Evolutionary conservation across 495 filamentous ascomycete species (phyloP).

Genomic region (Daldinia loculata): DNA sequence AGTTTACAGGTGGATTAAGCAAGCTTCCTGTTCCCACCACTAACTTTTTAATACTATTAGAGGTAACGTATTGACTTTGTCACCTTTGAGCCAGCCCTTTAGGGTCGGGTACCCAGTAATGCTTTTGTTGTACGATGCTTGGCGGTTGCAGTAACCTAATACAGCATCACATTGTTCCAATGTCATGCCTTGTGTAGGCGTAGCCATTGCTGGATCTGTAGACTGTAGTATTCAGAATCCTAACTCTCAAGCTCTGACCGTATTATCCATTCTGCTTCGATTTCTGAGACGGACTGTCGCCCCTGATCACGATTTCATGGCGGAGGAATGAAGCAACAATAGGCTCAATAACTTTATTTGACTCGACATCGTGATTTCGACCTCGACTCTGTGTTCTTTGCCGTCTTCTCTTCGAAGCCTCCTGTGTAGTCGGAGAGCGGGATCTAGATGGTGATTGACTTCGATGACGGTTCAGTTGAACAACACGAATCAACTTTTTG

Average conservation of each 20-base stretch:
- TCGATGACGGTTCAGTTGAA: constrained; percentile 46
- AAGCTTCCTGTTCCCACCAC: background rate
- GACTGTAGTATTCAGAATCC: constrained; percentile 1
- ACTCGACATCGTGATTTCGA: constrained; percentile 39
- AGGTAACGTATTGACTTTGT: constrained; percentile 2
- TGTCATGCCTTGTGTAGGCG: constrained; percentile 1
- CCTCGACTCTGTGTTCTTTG: constrained; percentile 51
- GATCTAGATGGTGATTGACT: constrained; percentile 52
- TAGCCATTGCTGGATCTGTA: constrained; percentile 7
- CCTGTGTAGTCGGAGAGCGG: constrained; percentile 40
- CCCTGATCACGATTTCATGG: constrained; percentile 39
- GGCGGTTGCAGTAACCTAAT: constrained; percentile 8
- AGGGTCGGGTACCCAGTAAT: constrained; percentile 10
- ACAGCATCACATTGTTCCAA: constrained; percentile 24
- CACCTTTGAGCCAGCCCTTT: background rate
- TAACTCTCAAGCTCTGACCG: background rate
- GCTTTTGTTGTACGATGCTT: constrained; percentile 26
- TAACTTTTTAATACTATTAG: constrained; percentile 10
- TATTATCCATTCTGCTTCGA: constrained; percentile 30
- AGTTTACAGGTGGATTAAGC: background rate
- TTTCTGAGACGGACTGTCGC: constrained; percentile 22
- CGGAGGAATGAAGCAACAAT: constrained; percentile 33
- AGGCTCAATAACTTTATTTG: constrained; percentile 23
- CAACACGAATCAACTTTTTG: constrained; percentile 42
- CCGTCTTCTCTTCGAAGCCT: constrained; percentile 44